Evolutionary conservation across 495 filamentous ascomycete species (phyloP), one percentile per base, ranked within the genome.

Genomic region (Zalerion maritima): DNA sequence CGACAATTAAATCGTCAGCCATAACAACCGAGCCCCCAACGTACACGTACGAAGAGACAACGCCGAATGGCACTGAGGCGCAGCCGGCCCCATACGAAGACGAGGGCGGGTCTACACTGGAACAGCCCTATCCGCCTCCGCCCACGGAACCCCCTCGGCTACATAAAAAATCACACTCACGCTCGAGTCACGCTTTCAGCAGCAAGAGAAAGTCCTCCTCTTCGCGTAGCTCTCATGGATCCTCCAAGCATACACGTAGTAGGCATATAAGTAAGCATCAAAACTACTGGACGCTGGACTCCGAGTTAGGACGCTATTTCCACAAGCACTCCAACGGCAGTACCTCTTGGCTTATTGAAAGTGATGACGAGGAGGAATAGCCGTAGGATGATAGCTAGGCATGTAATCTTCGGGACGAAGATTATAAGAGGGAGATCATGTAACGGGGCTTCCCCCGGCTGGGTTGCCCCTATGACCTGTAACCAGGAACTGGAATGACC

Each of bases 251-350:
- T 32, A 11, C 10, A 12, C n/a, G n/a, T n/a, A n/a, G n/a, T n/a
- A n/a, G n/a, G n/a, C n/a, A n/a, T n/a, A n/a, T n/a, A n/a, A 29
- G 15, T 21, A 21, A 32, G 17, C 16, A 24, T 21, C 21, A 15
- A 24, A 14, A 18, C 20, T 32, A 32, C 20, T 32, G 29, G 29
- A 24, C 21, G 29, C 13, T 15, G 29, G 29, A 32, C 20, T 4
- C 29, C 11, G 14, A 5, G 20, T 13, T 4, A 3, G 17, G 29
- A 21, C 16, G 29, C 3, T 32, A 32, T 12, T 32, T 15, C 29
- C 29, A 32, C 16, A 21, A 26, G 29, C 29, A 32, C 24, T 21
- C 29, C 3, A 12, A 32, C 24, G 20, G 29, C 14, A 32, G 9
- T 12, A 26, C 5, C 21, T 22, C 29, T 29, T 32, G 29, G 29